phyloP scores from a whole-genome alignment of 73 alveolate species.

The Paramecium caudatum region DNA sequence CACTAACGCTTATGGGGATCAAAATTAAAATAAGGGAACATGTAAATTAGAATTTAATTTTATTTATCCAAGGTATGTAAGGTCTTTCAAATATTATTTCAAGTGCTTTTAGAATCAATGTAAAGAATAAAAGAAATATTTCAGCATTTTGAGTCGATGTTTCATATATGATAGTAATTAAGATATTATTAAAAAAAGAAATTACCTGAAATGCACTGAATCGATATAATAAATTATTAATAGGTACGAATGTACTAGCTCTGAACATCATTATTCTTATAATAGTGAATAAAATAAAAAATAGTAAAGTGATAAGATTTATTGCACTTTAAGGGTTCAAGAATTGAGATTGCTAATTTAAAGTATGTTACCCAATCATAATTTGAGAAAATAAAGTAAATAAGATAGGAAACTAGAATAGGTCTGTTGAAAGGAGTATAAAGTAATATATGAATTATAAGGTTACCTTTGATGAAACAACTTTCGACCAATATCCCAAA shows the following conservation, averaged over 20 bases:
- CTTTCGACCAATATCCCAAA: slow-evolving; percentile 28
- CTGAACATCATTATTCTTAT: neutral
- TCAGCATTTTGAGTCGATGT: neutral
- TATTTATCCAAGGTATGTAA: neutral
- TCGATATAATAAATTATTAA: neutral
- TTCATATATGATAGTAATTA: too few relatives aligned
- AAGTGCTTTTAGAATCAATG: neutral
- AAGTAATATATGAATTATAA: neutral
- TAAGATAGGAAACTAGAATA: slow-evolving; percentile 8
- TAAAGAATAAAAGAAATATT: neutral
- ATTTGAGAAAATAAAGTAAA: neutral
- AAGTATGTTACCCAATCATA: neutral
- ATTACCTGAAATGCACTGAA: neutral
- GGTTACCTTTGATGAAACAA: too few relatives aligned
- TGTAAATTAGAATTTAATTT: neutral
- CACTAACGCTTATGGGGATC: neutral
- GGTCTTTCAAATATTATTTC: neutral
- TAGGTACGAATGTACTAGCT: neutral
- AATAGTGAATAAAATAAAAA: neutral
- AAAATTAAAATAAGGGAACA: neutral
- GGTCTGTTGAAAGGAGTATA: neutral
- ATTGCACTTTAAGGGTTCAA: too few relatives aligned
- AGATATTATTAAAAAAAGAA: neutral
- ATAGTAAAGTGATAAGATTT: neutral
- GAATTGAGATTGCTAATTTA: neutral